Conservation (phyloP, 805 yeast genomes). For the Ogataea populi-albae region DNA sequence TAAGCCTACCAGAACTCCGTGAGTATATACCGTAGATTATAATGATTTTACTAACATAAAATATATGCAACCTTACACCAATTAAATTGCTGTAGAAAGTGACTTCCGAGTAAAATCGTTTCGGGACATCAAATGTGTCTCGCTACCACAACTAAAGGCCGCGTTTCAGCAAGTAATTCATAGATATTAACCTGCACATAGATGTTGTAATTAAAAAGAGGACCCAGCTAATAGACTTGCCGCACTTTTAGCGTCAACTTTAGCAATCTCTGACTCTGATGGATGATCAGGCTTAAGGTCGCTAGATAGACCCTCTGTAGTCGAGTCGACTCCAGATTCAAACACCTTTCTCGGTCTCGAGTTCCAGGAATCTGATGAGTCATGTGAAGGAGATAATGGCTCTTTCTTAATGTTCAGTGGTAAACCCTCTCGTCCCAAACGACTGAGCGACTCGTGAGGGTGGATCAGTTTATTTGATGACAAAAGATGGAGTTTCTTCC, state of each 20-base stretch:
- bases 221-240: constrained; percentile 78
- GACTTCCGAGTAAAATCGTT: too few relatives aligned
- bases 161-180: too few relatives aligned
- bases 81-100: too few relatives aligned
- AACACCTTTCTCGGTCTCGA: constrained; percentile 30
- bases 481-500: constrained; percentile 73
- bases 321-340: constrained; percentile 12
- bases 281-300: constrained; percentile 17
- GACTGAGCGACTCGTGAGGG: constrained; percentile 47
- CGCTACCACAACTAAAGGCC: too few relatives aligned
- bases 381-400: constrained; percentile 1
- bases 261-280: constrained; percentile 34
- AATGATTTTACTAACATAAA: too few relatives aligned
- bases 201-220: constrained; percentile 53
- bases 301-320: constrained; percentile 10
- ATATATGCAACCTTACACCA: too few relatives aligned
- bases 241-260: constrained; percentile 78
- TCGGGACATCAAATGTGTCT: too few relatives aligned
- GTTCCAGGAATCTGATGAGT: constrained; percentile 34
- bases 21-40: too few relatives aligned
- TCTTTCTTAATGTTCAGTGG: constrained; percentile 29
- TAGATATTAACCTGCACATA: too few relatives aligned
- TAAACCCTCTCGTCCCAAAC: constrained; percentile 72
- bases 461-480: constrained; percentile 46
- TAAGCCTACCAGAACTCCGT: too few relatives aligned